Evolutionary conservation across 805 yeast genomes (phyloP), one percentile per base, ranked within the genome.

Genomic region (Saccharomycopsis vini): DNA sequence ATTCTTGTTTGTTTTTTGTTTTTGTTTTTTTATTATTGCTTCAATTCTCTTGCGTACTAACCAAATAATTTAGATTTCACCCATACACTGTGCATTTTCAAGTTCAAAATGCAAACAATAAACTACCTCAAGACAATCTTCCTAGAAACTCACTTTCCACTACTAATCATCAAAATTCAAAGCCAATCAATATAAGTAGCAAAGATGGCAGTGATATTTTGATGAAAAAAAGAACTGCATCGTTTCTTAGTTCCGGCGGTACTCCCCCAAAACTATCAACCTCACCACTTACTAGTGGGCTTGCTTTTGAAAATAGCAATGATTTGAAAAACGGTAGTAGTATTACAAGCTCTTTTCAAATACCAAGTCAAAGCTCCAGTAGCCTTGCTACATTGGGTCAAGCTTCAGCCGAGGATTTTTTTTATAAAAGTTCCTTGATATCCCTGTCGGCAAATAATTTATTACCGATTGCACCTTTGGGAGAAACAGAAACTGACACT

Each of bases 61-160:
- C n/a, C n/a, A n/a, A n/a, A 13, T 31, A 30, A 34, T 32, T 5
- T 32, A 45, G 49, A 22, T 47, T 47, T 33, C 44, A 44, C 19
- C 51, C 51, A 13, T 42, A 47, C 36, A 47, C 51, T 9, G 51
- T 47, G 16, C 48, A 47, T 31, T 47, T 47, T 26, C 45, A 47
- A 15, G 34, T 47, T n/a, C n/a, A n/a, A n/a, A n/a, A n/a, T n/a
- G n/a, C n/a, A n/a, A n/a, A n/a, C n/a, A n/a, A n/a, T n/a, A n/a
- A n/a, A n/a, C n/a, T n/a, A n/a, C n/a, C n/a, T n/a, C n/a, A n/a
- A n/a, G n/a, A n/a, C n/a, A n/a, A n/a, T n/a, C n/a, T n/a, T n/a
- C n/a, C n/a, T n/a, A n/a, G n/a, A n/a, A n/a, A n/a, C n/a, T n/a
- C n/a, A n/a, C n/a, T n/a, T n/a, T n/a, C n/a, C n/a, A n/a, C n/a